phyloP scores from a whole-genome alignment of 345 rosid species.

The Salix suchowensis region DNA sequence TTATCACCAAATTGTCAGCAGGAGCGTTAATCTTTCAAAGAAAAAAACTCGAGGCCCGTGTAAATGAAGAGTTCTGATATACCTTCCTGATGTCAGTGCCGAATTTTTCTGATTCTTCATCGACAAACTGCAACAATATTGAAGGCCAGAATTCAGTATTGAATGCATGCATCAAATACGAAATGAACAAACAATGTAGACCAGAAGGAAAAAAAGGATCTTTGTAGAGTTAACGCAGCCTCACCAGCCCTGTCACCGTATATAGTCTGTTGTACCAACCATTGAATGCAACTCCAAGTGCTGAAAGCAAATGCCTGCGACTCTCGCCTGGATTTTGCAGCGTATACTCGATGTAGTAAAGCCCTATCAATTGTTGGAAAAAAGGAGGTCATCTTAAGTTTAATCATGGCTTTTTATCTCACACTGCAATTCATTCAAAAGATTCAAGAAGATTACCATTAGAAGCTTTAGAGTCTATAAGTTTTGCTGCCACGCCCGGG shows the following conservation, averaged over 20 bases:
- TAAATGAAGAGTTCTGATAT: background rate
- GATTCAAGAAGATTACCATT: constrained; percentile 44
- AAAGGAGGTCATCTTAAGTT: background rate
- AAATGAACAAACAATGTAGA: background rate
- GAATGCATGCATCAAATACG: background rate
- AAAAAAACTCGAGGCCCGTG: background rate
- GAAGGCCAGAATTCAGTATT: background rate
- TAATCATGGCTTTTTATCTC: background rate
- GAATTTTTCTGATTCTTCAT: constrained; percentile 55
- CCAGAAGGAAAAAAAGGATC: background rate
- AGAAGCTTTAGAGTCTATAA: constrained; percentile 54
- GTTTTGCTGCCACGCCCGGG: constrained; percentile 77
- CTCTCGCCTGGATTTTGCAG: constrained; percentile 85
- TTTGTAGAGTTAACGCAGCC: background rate
- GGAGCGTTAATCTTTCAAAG: background rate
- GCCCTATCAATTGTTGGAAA: constrained; percentile 35
- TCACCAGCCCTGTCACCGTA: constrained; percentile 85
- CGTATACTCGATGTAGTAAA: constrained; percentile 85
- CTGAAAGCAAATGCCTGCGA: constrained; percentile 61
- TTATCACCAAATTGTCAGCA: background rate
- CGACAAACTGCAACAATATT: constrained; percentile 46
- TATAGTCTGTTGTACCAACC: constrained; percentile 93
- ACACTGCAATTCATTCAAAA: background rate
- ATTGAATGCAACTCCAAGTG: constrained; percentile 80
- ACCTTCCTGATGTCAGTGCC: constrained; percentile 72